Conservation (phyloP, 768 basidiomycete genomes). For the Hygrophorus pudorinus region DNA sequence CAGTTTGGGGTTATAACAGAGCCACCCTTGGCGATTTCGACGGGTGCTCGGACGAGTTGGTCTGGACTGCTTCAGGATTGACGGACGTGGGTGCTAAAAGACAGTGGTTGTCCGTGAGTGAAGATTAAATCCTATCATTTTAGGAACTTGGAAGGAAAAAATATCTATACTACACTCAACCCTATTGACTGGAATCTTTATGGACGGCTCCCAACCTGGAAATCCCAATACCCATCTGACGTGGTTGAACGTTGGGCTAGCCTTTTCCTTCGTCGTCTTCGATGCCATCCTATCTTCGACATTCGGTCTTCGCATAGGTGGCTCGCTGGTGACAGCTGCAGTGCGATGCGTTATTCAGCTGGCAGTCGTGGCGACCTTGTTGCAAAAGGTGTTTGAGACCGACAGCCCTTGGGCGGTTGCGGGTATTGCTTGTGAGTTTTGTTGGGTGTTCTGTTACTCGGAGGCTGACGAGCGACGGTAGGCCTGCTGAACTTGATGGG, state of each 20-base stretch:
- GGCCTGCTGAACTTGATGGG: slow-evolving; percentile 68
- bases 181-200: neutral
- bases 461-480: slow-evolving; percentile 12
- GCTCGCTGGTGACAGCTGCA: slow-evolving; percentile 58
- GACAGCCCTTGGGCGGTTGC: slow-evolving; percentile 67
- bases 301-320: slow-evolving; percentile 60
- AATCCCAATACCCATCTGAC: neutral
- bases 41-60: too few species aligned
- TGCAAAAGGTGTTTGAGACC: slow-evolving; percentile 68
- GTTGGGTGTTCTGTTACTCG: neutral
- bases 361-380: slow-evolving; percentile 55
- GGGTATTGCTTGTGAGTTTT: slow-evolving; percentile 56
- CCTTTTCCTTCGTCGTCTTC: slow-evolving; percentile 65
- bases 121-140: too few species aligned
- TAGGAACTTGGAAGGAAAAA: too few species aligned
- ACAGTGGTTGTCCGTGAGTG: too few species aligned
- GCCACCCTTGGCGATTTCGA: too few species aligned
- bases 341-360: slow-evolving; percentile 73
- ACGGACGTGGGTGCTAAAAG: too few species aligned
- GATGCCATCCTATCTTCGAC: slow-evolving; percentile 55
- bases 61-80: too few species aligned
- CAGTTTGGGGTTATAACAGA: too few species aligned
- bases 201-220: neutral
- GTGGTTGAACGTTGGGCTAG: slow-evolving; percentile 72
- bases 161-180: too few species aligned